A percentile compares a stretch with the other conserved stretches of the same genome.
Conservation (phyloP, 2,329 filamentous ascomycete genomes). For the Madurella mycetomatis region DNA sequence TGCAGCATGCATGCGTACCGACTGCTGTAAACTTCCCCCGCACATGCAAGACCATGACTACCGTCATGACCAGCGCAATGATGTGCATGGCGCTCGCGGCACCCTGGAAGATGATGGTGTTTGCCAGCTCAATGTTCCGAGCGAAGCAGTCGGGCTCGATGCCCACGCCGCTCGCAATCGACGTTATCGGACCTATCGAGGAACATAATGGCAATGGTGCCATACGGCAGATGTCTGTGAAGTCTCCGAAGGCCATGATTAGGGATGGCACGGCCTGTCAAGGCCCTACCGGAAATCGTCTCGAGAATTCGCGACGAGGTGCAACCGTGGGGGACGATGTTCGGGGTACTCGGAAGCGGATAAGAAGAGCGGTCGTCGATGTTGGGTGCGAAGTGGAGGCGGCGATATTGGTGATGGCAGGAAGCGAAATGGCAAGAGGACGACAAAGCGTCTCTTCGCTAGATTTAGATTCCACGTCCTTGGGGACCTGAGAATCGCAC, state of each 20-base stretch:
- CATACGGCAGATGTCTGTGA: constrained; percentile 78
- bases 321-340: too few relatives aligned
- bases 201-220: constrained; percentile 84
- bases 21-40: constrained; percentile 97
- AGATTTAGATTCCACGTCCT: too few relatives aligned
- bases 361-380: too few relatives aligned
- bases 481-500: too few relatives aligned
- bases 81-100: constrained; percentile 92
- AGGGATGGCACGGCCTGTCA: constrained; percentile 9
- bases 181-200: constrained; percentile 70
- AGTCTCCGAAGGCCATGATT: constrained; percentile 74
- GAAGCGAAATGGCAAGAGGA: too few relatives aligned
- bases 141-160: constrained; percentile 91
- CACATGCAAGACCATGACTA: constrained; percentile 96
- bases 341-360: too few relatives aligned
- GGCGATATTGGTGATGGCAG: too few relatives aligned
- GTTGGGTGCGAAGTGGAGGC: too few relatives aligned
- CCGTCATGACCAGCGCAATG: constrained; percentile 81
- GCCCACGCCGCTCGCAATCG: constrained; percentile 63
- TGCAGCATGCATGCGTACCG: constrained; percentile 51
- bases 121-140: constrained; percentile 90
- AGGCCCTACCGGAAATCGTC: not conserved
- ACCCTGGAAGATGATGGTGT: constrained; percentile 97
- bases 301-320: not conserved
- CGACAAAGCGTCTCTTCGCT: too few relatives aligned